Evolutionary conservation across 169 alveolate genomes (phyloP).

Genomic region (Cyclospora cayetanensis): DNA sequence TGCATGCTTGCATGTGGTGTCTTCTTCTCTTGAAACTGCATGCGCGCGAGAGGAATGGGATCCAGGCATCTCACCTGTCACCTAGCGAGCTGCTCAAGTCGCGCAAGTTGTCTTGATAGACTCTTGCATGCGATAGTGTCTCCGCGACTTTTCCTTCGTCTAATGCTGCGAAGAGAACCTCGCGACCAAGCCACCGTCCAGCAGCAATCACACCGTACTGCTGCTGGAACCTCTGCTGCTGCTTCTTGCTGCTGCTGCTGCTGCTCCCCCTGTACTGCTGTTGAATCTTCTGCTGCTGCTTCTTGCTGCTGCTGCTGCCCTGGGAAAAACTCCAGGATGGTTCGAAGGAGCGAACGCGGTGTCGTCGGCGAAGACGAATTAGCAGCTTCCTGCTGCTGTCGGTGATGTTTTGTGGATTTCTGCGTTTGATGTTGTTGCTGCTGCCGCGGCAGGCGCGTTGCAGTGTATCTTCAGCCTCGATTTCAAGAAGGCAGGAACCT

Average conservation of each 20-base stretch:
- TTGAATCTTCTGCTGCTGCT: background rate
- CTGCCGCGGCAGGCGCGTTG: too few relatives aligned
- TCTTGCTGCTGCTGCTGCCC: slow-evolving; percentile 27
- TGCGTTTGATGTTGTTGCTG: background rate
- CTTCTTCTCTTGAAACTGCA: too few relatives aligned
- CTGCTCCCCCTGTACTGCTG: slow-evolving; percentile 25
- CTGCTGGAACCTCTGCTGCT: background rate
- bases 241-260: background rate
- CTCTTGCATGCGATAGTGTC: background rate
- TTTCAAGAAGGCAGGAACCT: background rate
- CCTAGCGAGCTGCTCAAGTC: too few relatives aligned
- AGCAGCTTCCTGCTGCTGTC: slow-evolving; percentile 7
- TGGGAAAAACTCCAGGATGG: background rate
- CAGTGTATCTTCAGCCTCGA: background rate
- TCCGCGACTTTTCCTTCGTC: background rate
- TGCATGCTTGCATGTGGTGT: too few relatives aligned
- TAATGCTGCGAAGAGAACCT: background rate
- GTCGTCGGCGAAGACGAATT: background rate
- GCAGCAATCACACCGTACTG: background rate
- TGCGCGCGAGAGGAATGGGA: too few relatives aligned
- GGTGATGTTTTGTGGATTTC: background rate
- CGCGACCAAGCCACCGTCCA: background rate
- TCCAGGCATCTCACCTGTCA: too few relatives aligned
- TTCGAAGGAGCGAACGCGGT: background rate
- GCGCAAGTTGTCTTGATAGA: background rate